Percentiles rank a stretch among this genome's conserved stretches.
Evolutionary conservation across 306 rosid genomes (phyloP).

Genomic region (Pterocarpus macrocarpus): DNA sequence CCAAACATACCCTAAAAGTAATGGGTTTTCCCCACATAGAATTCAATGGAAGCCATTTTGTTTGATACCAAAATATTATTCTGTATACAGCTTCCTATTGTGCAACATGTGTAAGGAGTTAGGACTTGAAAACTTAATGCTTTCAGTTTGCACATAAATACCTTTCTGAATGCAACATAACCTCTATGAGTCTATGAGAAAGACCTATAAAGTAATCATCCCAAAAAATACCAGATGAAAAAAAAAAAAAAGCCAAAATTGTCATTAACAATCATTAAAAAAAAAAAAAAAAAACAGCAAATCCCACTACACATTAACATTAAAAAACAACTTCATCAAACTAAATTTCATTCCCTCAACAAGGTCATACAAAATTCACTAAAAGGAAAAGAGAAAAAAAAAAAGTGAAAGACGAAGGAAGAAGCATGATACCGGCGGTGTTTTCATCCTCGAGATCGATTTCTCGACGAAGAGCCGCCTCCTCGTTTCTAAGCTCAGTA

Average conservation of each 20-base stretch:
- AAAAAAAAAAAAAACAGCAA: conserved; percentile 14
- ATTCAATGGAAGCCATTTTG: background rate
- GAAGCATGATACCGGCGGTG: conserved; percentile 65
- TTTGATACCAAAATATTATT: background rate
- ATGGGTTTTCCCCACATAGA: background rate
- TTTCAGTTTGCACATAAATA: background rate
- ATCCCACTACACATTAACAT: background rate
- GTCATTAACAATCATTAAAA: background rate
- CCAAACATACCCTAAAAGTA: too few species aligned
- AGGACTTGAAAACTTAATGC: background rate
- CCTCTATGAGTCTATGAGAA: background rate
- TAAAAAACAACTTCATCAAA: background rate
- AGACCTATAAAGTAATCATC: background rate
- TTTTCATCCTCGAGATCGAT: conserved; percentile 86
- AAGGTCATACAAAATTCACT: background rate
- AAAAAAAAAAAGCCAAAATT: background rate
- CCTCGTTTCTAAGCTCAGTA: conserved; percentile 92
- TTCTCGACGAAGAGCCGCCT: conserved; percentile 82
- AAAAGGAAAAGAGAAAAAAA: background rate
- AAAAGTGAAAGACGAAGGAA: background rate
- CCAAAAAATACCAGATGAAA: background rate
- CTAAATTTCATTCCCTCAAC: conserved; percentile 9
- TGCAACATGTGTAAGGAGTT: background rate
- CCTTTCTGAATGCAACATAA: conserved; percentile 19
- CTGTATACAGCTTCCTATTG: background rate